Conservation (phyloP, 108 stramenopile species). For the Discostella stelligeroides region DNA sequence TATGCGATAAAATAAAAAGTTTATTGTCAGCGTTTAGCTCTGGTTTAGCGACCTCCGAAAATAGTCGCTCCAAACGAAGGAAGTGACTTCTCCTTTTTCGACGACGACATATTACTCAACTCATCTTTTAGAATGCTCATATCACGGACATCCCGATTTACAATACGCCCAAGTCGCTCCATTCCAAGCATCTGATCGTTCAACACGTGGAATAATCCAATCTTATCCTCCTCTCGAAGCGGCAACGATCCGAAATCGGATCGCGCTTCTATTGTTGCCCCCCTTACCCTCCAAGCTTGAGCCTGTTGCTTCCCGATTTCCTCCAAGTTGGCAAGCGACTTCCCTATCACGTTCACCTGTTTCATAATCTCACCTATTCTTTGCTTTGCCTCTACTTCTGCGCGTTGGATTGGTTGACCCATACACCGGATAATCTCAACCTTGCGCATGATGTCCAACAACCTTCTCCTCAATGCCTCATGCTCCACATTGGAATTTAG, state of each 20-base stretch:
- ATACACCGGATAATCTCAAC: conserved; percentile 80
- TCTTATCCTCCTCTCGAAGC: conserved; percentile 40
- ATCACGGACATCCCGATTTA: conserved; percentile 48
- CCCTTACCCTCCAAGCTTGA: conserved; percentile 24
- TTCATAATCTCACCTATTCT: conserved; percentile 27
- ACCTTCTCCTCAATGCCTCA: conserved; percentile 44
- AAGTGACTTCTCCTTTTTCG: not conserved
- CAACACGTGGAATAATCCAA: conserved; percentile 42
- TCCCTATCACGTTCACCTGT: conserved; percentile 16
- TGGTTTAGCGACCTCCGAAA: conserved; percentile 14
- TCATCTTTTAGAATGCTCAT: conserved; percentile 43
- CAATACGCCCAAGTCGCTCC: conserved; percentile 39
- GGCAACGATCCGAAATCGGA: conserved; percentile 6
- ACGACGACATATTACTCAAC: conserved; percentile 22
- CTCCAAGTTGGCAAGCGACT: conserved; percentile 22
- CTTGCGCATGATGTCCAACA: conserved; percentile 71
- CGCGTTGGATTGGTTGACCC: conserved; percentile 66
- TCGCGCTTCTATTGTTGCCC: conserved; percentile 21
- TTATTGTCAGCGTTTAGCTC: no score
- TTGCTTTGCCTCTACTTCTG: conserved; percentile 60
- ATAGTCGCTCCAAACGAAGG: conserved; percentile 5
- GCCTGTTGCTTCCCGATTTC: conserved; percentile 40
- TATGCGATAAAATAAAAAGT: no score
- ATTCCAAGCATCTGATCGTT: conserved; percentile 47
- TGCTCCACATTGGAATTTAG: conserved; percentile 41